Base-by-base conservation (phyloP, 257 asterid genomes). In the Schizonepeta tenuifolia region DNA sequence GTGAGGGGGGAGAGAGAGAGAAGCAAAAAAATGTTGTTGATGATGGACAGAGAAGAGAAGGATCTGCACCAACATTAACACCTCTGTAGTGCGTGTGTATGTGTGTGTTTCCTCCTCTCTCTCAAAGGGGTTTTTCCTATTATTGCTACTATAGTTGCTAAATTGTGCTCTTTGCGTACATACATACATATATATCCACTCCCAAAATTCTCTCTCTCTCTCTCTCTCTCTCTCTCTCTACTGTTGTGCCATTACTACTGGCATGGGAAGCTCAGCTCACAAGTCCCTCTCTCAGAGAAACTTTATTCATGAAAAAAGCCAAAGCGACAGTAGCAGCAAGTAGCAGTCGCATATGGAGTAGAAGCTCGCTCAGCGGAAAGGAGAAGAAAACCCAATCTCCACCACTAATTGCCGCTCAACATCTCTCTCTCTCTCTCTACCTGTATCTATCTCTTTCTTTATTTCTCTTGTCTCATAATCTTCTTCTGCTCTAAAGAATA, bases 401-500 rank as follows among this genome's bases (percentile, higher is more conserved):
- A 31, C 36, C 36, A 31, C 36, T 31, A 31, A 31, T 31, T 5
- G 33, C 33, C 33, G 33, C 33, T 28, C 33, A 28, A 28, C 33
- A 28, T 28, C 33, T 24, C 12, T 40, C 9, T 50, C 26, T 67
- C 11, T 36, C 44, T 51, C 31, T 22, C 55, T 64, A 1, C 33
- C 35, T 66, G 6, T 33, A 22, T 63, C 40, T 33, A 0, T 33
- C 58, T 75, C 38, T 65, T 5, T 56, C 54, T 58, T 10, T 41
- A 21, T 17, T 9, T 40, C 56, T 57, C 56, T 73, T 73, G 68
- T 60, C 56, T 69, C 41, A 43, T 55, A 57, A 83, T 80, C 79
- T 71, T 64, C 82, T 51, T 57, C 91, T 82, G 78, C 82, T 78
- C 69, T 31, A 51, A 58, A 76, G 84, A 83, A 83, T 83, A 75